These are phyloP conservation scores for Penicillium sp. DNA, from an alignment of 2,329 filamentous ascomycete species.

Conservation along the genomic window DNA sequence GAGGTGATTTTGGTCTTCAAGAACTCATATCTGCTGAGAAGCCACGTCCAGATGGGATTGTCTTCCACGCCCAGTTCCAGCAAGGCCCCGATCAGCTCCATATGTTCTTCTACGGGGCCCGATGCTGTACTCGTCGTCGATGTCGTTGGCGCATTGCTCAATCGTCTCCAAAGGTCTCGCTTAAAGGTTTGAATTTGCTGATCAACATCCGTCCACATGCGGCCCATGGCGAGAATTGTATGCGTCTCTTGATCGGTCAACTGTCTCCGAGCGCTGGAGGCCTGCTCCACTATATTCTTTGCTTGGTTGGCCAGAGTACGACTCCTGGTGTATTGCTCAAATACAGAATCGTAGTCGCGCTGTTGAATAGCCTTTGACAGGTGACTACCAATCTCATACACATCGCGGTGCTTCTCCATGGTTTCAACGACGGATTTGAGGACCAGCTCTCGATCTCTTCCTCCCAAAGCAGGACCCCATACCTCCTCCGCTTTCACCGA, in stretches of 20 bases:
- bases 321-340: slow-evolving; percentile 82
- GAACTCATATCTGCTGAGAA: slow-evolving; percentile 81
- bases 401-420: slow-evolving; percentile 71
- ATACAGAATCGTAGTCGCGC: slow-evolving; percentile 80
- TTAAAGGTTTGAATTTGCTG: slow-evolving; percentile 83
- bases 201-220: slow-evolving; percentile 93
- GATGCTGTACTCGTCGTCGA: slow-evolving; percentile 47
- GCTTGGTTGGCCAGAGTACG: slow-evolving; percentile 75
- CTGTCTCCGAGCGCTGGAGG: slow-evolving; percentile 45
- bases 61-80: slow-evolving; percentile 93
- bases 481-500: slow-evolving; percentile 94
- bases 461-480: slow-evolving; percentile 89
- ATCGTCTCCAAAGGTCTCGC: slow-evolving; percentile 76
- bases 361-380: slow-evolving; percentile 82
- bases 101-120: slow-evolving; percentile 68
- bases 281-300: slow-evolving; percentile 58
- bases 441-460: slow-evolving; percentile 82
- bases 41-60: slow-evolving; percentile 95
- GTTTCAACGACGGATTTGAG: slow-evolving; percentile 70
- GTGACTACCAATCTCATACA: slow-evolving; percentile 72
- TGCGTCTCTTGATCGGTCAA: slow-evolving; percentile 76
- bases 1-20: slow-evolving; percentile 77
- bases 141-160: slow-evolving; percentile 61
- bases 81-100: slow-evolving; percentile 82
- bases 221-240: slow-evolving; percentile 76